Evolutionary conservation across 2,329 filamentous ascomycete species (phyloP).

Genomic region (Teratosphaeria epicoccoides): DNA sequence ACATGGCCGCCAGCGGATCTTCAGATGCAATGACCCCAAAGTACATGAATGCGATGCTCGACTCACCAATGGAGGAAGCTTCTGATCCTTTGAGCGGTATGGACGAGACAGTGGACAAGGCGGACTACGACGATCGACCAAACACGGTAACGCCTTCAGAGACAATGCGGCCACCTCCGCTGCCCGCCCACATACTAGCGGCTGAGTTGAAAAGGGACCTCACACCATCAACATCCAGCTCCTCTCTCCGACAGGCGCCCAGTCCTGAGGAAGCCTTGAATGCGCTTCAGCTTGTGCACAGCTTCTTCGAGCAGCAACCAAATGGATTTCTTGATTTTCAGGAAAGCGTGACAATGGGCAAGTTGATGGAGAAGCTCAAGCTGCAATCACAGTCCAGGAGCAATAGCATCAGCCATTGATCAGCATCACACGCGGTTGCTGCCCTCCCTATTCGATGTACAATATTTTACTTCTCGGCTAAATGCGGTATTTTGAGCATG

Average conservation of each 20-base stretch:
- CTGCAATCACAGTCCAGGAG: slow-evolving; percentile 32
- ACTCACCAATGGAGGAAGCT: slow-evolving; percentile 27
- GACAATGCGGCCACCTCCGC: slow-evolving; percentile 38
- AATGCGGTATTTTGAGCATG: neutral
- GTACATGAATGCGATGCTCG: slow-evolving; percentile 32
- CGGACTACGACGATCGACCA: slow-evolving; percentile 15
- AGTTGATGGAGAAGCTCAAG: slow-evolving; percentile 76
- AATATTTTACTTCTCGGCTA: too few species aligned
- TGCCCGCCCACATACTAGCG: slow-evolving; percentile 26
- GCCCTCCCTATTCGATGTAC: too few species aligned
- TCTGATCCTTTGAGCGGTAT: slow-evolving; percentile 28
- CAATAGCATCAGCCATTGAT: slow-evolving; percentile 2
- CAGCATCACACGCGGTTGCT: too few species aligned
- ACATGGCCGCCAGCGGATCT: slow-evolving; percentile 40
- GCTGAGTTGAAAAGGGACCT: slow-evolving; percentile 12
- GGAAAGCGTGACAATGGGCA: slow-evolving; percentile 67
- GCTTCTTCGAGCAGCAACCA: slow-evolving; percentile 65
- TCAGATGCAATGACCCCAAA: slow-evolving; percentile 48
- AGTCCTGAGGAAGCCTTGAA: slow-evolving; percentile 77
- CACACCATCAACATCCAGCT: slow-evolving; percentile 19
- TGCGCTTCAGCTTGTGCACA: slow-evolving; percentile 71
- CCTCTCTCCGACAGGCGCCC: slow-evolving; percentile 48
- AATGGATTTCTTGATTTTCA: slow-evolving; percentile 60
- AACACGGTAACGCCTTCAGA: slow-evolving; percentile 23
- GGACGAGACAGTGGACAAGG: slow-evolving; percentile 31